Evolutionary conservation across 805 yeast genomes (phyloP), one percentile per base, ranked within the genome.

Genomic region (Barnettozyma pratensis): DNA sequence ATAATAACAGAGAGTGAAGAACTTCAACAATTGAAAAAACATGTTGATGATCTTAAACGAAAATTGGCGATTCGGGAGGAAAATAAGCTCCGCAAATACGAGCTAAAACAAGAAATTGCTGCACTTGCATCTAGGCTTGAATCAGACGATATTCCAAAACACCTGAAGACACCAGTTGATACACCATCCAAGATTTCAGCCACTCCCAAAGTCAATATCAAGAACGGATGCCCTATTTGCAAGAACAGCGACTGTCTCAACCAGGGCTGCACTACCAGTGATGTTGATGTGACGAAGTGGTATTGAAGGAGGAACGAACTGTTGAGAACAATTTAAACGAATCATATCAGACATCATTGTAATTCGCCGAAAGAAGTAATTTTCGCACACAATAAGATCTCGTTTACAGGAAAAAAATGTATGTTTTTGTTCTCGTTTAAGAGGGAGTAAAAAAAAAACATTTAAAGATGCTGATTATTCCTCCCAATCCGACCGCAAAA

Each of bases 1-100:
- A 54, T 68, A 43, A 47, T 63, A 25, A 59, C 56, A 44, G 73
- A 69, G 44, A 66, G 68, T 25, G 52, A 55, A 26, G 73, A 69
- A 44, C 55, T 70, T 29, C 60, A 60, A 41, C 57, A 57, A 30
- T 51, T 70, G 36, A 66, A 69, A 44, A 59, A 57, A 7, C 65
- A 66, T 44, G 65, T 70, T n/a, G 60, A 57, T 28, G 53, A 59
- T 3, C 55, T 67, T 30, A 64, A 62, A 36, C 51, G 62, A n/a
- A 65, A 61, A 42, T 55, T 70, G 12, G 58, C 60, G 14, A 54
- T 65, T 28, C 64, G 66, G 49, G 64, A 66, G 37, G 70, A 67
- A 39, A 67, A 68, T 50, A 68, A 65, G 45, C 51, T 61, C 34
- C 62, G 68, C 41, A 69, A 67, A 50, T 53, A 57, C 12, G 64